Percentiles rank a stretch among this genome's conserved stretches.
Conservation (phyloP, 73 alveolate genomes). For the Paramecium sonneborni region DNA sequence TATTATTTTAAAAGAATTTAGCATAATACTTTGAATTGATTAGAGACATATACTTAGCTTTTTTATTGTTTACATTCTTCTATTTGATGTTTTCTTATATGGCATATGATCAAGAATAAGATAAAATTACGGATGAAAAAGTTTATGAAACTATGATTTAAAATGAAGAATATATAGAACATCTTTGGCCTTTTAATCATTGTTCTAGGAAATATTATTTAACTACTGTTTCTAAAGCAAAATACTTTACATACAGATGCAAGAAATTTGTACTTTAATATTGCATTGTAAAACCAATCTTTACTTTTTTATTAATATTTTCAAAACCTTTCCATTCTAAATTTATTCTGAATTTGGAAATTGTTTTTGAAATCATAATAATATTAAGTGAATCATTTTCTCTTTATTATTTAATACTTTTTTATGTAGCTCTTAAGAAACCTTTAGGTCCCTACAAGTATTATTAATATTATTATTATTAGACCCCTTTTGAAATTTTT, state of each 20-base stretch:
- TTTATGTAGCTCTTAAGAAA: slow-evolving; percentile 61
- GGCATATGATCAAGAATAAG: slow-evolving; percentile 59
- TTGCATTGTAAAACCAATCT: slow-evolving; percentile 57
- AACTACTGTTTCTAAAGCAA: slow-evolving; percentile 58
- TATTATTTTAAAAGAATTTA: slow-evolving; percentile 24
- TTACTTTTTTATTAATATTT: slow-evolving; percentile 18
- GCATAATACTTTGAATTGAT: slow-evolving; percentile 62
- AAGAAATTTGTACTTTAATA: slow-evolving; percentile 61
- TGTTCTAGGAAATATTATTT: slow-evolving; percentile 40
- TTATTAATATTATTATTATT: background rate
- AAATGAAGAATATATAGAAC: slow-evolving; percentile 49
- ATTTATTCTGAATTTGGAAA: background rate
- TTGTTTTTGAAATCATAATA: slow-evolving; percentile 5
- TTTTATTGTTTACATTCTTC: slow-evolving; percentile 62
- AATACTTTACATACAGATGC: slow-evolving; percentile 66
- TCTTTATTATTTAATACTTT: slow-evolving; percentile 56
- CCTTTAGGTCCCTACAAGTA: slow-evolving; percentile 59
- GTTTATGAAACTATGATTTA: slow-evolving; percentile 62
- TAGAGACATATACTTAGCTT: slow-evolving; percentile 58
- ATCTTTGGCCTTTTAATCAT: slow-evolving; percentile 63
- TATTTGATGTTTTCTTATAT: slow-evolving; percentile 63
- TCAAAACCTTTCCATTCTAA: background rate
- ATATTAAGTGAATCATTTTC: slow-evolving; percentile 59
- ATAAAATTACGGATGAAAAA: slow-evolving; percentile 57
- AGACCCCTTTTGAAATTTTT: slow-evolving; percentile 59